phyloP scores from a whole-genome alignment of 2,329 filamentous ascomycete genomes.

The Claviceps sp. region DNA sequence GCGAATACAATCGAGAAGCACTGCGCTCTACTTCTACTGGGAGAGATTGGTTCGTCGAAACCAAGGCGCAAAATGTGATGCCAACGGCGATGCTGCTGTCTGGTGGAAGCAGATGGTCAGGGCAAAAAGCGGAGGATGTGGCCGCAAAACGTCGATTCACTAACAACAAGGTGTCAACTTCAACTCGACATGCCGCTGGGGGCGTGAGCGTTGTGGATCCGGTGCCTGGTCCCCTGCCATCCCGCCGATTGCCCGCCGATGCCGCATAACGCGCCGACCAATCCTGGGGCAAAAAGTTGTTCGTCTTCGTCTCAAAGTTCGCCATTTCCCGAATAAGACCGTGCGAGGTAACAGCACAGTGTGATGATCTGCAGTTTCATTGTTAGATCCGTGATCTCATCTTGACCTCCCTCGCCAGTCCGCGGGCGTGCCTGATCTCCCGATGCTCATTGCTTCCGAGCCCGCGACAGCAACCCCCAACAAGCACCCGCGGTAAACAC shows the following conservation, averaged over 20 bases:
- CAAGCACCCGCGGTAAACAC: background rate
- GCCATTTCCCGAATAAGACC: background rate
- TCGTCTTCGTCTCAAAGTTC: no score
- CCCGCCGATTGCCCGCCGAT: background rate
- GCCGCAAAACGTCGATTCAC: background rate
- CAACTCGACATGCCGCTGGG: background rate
- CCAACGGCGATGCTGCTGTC: background rate
- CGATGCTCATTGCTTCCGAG: background rate
- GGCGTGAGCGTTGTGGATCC: background rate
- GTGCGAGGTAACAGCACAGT: background rate
- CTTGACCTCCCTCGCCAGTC: background rate
- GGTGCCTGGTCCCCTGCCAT: background rate
- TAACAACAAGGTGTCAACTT: background rate
- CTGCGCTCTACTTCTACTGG: background rate
- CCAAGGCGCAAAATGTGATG: background rate
- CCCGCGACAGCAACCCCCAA: no score
- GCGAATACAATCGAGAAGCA: conserved; percentile 7
- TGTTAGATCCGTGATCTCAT: background rate
- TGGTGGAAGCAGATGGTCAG: no score
- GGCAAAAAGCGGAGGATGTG: no score
- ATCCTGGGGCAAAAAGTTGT: no score
- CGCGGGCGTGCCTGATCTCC: background rate
- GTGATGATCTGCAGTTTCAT: background rate
- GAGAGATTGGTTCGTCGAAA: no score
- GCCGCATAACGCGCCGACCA: no score